Base-by-base conservation (phyloP, 208 protist species). In the Leishmania gerbilli region DNA sequence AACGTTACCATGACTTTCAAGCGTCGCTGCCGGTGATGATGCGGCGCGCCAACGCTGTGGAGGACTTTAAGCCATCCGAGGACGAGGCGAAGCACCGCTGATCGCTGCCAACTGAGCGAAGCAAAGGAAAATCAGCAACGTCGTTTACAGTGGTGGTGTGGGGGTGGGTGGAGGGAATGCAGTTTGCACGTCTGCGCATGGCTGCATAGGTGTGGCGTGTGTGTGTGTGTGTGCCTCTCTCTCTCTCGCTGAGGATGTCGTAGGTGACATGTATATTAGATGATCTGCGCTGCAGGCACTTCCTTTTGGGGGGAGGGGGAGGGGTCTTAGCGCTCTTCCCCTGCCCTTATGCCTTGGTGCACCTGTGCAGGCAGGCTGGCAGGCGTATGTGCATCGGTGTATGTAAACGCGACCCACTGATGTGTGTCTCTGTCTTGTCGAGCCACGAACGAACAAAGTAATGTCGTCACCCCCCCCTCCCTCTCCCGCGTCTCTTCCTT, bases 61-160 rank as follows among this genome's bases (percentile, higher is more conserved):
- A 92, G 51, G 95, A 98, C 83, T 93, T 98, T 51, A 86, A 92
- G 78, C 77, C 77, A 45, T 76, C 89, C 1, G 93, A 95, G 78
- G 93, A 94, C 71, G 92, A 96, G n/a, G 84, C 84, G 15, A 87
- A 84, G 77, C 88, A 87, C 71, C 83, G 83, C 1, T 83, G 78
- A 75, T 40, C 6, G 31, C 42, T 24, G 9, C 34, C 68, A 13
- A 72, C 62, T 3, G 31, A 68, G 62, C 17, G 31, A 64, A 64
- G 27, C 34, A 34, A 64, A 34, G 8, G 15, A 34, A 64, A 55
- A 21, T 15, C 2, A 55, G 51, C 51, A 21, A 21, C 58, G 3
- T 1, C 27, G 19, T 64, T 34, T 34, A 8, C 42, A 13, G 21
- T 71, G 40, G 40, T 2, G 13, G 9, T 74, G 24, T 53, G 19